These are phyloP conservation scores for Angophora floribunda DNA, from an alignment of 345 rosid genomes.

Conservation along the genomic window DNA sequence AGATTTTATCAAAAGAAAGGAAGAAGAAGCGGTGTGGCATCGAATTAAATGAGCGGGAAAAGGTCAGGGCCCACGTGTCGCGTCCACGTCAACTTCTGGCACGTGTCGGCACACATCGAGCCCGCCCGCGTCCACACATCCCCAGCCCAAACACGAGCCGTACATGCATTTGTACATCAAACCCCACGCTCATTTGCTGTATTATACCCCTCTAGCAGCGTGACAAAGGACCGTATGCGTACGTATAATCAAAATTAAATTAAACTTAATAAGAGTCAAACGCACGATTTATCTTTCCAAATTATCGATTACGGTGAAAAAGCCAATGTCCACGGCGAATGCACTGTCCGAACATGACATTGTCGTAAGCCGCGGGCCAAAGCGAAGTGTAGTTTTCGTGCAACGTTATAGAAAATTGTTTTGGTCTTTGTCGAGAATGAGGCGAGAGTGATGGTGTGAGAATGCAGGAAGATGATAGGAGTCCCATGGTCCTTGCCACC, in stretches of 20 bases:
- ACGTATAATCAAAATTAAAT: not conserved
- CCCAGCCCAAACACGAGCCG: not conserved
- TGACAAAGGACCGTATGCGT: not conserved
- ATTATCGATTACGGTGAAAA: not conserved
- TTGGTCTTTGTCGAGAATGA: not conserved
- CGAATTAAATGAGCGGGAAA: not conserved
- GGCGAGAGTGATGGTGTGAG: not conserved
- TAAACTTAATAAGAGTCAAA: not conserved
- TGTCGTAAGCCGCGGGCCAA: not conserved
- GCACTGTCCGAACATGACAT: not conserved
- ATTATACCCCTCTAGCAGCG: not conserved
- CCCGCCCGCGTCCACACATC: not conserved
- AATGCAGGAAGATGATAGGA: not conserved
- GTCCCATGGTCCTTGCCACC: not conserved
- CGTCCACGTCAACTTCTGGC: not conserved
- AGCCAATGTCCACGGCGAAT: not conserved
- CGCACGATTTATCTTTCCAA: not conserved
- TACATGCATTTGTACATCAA: not conserved
- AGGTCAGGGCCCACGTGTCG: not conserved
- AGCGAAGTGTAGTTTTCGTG: not conserved
- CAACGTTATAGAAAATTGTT: not conserved
- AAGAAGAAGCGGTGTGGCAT: not conserved
- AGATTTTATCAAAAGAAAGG: too few species aligned
- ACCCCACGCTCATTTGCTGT: not conserved
- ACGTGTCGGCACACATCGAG: not conserved